Conservation (phyloP, 495 filamentous ascomycete genomes). For the Penicillium fimorum region DNA sequence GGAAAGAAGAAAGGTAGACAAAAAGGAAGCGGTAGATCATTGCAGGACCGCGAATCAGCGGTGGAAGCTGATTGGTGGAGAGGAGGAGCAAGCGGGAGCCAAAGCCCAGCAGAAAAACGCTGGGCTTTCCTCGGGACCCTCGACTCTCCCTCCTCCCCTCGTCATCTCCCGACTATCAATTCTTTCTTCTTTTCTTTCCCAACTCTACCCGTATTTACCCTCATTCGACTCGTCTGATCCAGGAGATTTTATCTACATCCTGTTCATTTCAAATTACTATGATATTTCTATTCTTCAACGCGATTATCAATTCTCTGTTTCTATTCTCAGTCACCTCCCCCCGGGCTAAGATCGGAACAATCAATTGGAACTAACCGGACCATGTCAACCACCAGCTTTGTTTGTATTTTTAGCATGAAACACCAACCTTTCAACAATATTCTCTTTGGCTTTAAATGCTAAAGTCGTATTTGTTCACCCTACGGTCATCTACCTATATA, state of each 20-base stretch:
- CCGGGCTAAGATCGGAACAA: conserved; percentile 7
- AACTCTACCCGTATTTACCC: conserved; percentile 35
- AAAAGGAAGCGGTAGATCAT: conserved; percentile 41
- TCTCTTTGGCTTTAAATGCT: not conserved
- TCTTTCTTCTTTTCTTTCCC: conserved; percentile 19
- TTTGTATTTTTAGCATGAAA: not conserved
- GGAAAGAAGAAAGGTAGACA: conserved; percentile 39
- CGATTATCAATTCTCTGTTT: conserved; percentile 27
- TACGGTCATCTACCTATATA: not conserved
- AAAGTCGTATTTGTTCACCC: not conserved
- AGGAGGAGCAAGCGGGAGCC: conserved; percentile 44
- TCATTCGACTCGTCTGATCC: conserved; percentile 41
- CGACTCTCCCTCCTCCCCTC: conserved; percentile 18
- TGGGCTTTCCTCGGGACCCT: conserved; percentile 10
- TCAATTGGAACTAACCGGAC: not conserved
- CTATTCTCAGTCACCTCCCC: not conserved
- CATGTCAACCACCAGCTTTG: conserved; percentile 14
- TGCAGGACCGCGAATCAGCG: conserved; percentile 28
- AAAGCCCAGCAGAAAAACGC: conserved; percentile 31
- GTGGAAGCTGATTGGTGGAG: conserved; percentile 42
- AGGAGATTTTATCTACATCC: conserved; percentile 14
- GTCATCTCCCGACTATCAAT: conserved; percentile 13
- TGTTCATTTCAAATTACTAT: not conserved
- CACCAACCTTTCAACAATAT: not conserved
- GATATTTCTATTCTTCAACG: not conserved